Base-by-base conservation (phyloP, 192 early-diverging fungal genomes). In the Linnemannia elongata region DNA sequence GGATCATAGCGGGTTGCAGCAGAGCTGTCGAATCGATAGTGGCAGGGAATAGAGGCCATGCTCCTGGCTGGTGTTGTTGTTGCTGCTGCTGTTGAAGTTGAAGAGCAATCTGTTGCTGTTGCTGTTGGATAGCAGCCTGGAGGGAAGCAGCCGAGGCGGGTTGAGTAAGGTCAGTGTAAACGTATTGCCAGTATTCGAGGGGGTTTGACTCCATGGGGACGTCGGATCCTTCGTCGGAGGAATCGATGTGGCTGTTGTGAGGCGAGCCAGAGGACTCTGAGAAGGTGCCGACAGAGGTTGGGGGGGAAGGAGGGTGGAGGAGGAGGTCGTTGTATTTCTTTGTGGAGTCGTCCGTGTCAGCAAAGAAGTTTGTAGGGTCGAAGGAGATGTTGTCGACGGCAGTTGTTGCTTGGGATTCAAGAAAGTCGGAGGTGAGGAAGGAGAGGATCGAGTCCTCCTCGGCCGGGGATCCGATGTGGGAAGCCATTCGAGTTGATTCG, bases 361-460 rank as follows among this genome's bases (percentile, higher is more conserved):
- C 44, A 38, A 87, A 87, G 54, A 87, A 78, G n/a, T 72, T 79
- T 3, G 74, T 45, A 12, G 79, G 38, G 68, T 87, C 85, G 35
- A 87, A 87, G 5, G 77, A 20, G 38, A 73, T 36, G 27, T 27
- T 33, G 60, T 66, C 60, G 60, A 33, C 60, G 0, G 82, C 27
- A 17, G 57, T 72, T 33, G 85, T 77, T 38, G 85, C 68, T 57
- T 87, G 85, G 5, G 85, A 81, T 74, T 87, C 85, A 45, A 87
- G 70, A 81, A 87, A 87, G 76, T 87, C 85, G 3, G 79, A 78
- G 33, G 85, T 87, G 72, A 87, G 76, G 47, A 87, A 87, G 30
- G 85, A 87, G 38, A 87, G 76, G 72, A 87, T 87, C 30, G 85
- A 87, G 42, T 87, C 85, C 24, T 86, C 84, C 80, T 87, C 85